Percentiles rank a stretch among this genome's conserved stretches.
Conservation (phyloP, 1,284 basidiomycete species). For the Schizopora paradoxa region DNA sequence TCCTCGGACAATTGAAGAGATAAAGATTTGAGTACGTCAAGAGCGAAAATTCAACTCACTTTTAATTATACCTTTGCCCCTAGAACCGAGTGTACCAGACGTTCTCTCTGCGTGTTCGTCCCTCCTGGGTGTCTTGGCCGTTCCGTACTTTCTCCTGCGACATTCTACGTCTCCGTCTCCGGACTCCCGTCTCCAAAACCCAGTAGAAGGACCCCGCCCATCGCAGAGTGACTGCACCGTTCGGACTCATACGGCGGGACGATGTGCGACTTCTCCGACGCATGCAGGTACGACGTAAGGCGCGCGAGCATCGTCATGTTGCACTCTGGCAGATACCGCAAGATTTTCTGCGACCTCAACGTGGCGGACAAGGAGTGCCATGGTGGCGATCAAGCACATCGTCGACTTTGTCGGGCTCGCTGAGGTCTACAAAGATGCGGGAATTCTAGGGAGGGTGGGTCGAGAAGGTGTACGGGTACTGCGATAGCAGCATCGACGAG, state of each 20-base stretch:
- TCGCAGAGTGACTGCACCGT: slow-evolving; percentile 40
- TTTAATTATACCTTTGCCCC: slow-evolving; percentile 49
- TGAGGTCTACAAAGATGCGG: slow-evolving; percentile 89
- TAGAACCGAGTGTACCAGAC: slow-evolving; percentile 30
- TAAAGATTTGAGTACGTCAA: slow-evolving; percentile 4
- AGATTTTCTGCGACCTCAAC: slow-evolving; percentile 92
- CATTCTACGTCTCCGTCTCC: slow-evolving; percentile 53
- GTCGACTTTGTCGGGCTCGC: slow-evolving; percentile 96
- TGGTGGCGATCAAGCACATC: slow-evolving; percentile 71
- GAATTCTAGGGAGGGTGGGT: slow-evolving; percentile 91
- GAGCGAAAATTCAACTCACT: slow-evolving; percentile 44
- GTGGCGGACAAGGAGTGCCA: slow-evolving; percentile 68
- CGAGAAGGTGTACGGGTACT: slow-evolving; percentile 88
- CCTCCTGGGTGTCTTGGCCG: slow-evolving; percentile 38
- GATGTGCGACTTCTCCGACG: slow-evolving; percentile 59
- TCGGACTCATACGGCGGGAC: slow-evolving; percentile 56
- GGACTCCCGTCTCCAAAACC: slow-evolving; percentile 45
- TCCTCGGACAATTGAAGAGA: slow-evolving; percentile 38
- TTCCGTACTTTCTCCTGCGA: slow-evolving; percentile 48
- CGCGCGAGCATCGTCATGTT: slow-evolving; percentile 54
- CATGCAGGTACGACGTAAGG: slow-evolving; percentile 69
- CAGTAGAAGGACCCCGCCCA: slow-evolving; percentile 42
- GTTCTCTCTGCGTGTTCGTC: slow-evolving; percentile 39
- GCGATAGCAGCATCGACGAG: too few species aligned
- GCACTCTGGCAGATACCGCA: slow-evolving; percentile 64